Percentiles rank a stretch among this genome's conserved stretches.
These are phyloP conservation scores for Wickerhamomyces mucosus DNA, from an alignment of 805 yeast genomes.

Conservation along the genomic window DNA sequence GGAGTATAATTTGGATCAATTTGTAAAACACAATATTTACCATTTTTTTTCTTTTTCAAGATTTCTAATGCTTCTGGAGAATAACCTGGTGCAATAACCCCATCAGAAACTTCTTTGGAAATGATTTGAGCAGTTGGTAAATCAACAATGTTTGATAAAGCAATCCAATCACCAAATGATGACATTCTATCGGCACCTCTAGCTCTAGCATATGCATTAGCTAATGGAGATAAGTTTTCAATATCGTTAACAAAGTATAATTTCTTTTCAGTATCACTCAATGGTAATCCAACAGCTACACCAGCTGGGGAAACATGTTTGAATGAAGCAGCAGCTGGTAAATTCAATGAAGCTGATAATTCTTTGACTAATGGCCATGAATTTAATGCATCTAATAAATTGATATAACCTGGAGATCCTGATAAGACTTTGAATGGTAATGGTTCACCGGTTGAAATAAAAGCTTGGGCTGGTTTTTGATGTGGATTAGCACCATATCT, in stretches of 20 bases:
- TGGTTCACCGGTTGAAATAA: slow-evolving; percentile 63
- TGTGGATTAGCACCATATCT: slow-evolving; percentile 99
- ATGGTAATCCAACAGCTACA: slow-evolving; percentile 93
- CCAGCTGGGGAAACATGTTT: slow-evolving; percentile 99
- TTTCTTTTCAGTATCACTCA: slow-evolving; percentile 85
- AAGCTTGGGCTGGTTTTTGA: slow-evolving; percentile 99
- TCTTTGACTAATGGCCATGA: slow-evolving; percentile 99
- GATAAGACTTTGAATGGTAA: slow-evolving; percentile 88
- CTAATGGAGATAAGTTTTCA: slow-evolving; percentile 91
- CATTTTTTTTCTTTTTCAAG: slow-evolving; percentile 87
- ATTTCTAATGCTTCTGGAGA: slow-evolving; percentile 86
- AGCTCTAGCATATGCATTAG: slow-evolving; percentile 97
- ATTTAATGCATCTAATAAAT: slow-evolving; percentile 91
- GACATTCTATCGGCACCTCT: slow-evolving; percentile 99
- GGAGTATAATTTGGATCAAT: slow-evolving; percentile 93
- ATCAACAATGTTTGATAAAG: slow-evolving; percentile 93
- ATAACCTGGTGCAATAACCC: slow-evolving; percentile 97
- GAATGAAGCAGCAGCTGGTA: slow-evolving; percentile 98
- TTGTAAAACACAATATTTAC: slow-evolving; percentile 93
- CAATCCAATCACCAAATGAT: slow-evolving; percentile 97
- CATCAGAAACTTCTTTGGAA: slow-evolving; percentile 95
- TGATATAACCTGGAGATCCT: slow-evolving; percentile 97
- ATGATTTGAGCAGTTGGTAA: slow-evolving; percentile 94
- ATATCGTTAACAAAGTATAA: slow-evolving; percentile 92
- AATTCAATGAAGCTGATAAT: slow-evolving; percentile 82